phyloP scores from a whole-genome alignment of 148 eudicot genomes.

The Gaultheria prostrata region DNA sequence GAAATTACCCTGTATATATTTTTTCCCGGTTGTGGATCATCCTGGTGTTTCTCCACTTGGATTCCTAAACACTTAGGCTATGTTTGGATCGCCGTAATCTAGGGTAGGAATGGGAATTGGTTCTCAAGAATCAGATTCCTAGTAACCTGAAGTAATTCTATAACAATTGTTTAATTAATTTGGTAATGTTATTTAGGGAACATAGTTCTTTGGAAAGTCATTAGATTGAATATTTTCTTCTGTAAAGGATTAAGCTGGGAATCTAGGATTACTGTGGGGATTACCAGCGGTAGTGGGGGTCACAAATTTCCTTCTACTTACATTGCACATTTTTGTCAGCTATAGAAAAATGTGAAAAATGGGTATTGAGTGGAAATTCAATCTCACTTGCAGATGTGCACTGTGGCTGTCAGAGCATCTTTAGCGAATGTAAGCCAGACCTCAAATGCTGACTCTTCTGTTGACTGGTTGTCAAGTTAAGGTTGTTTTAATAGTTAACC shows the following conservation, averaged over 20 bases:
- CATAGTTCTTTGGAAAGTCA: neutral
- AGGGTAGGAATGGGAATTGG: neutral
- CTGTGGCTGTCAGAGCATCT: slow-evolving; percentile 78
- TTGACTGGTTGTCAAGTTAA: slow-evolving; percentile 19
- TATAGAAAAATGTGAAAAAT: neutral
- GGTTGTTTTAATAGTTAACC: slow-evolving; percentile 11
- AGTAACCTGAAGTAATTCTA: neutral
- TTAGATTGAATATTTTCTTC: neutral
- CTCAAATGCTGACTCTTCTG: slow-evolving; percentile 17
- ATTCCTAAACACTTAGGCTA: slow-evolving; percentile 3
- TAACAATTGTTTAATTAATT: neutral
- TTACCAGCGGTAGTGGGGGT: slow-evolving; percentile 11
- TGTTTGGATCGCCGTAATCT: neutral
- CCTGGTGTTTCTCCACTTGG: slow-evolving; percentile 14
- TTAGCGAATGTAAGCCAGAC: slow-evolving; percentile 69
- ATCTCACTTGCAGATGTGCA: slow-evolving; percentile 61
- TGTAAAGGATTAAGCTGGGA: neutral
- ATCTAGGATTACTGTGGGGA: neutral
- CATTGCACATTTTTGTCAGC: neutral
- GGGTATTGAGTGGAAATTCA: neutral
- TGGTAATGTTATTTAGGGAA: neutral
- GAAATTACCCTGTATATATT: slow-evolving; percentile 4
- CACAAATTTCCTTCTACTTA: slow-evolving; percentile 1
- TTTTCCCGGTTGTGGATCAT: slow-evolving; percentile 13
- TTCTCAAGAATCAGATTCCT: neutral